Conservation (phyloP, 371 early-diverging fungal species). For the Mortierella sp. region DNA sequence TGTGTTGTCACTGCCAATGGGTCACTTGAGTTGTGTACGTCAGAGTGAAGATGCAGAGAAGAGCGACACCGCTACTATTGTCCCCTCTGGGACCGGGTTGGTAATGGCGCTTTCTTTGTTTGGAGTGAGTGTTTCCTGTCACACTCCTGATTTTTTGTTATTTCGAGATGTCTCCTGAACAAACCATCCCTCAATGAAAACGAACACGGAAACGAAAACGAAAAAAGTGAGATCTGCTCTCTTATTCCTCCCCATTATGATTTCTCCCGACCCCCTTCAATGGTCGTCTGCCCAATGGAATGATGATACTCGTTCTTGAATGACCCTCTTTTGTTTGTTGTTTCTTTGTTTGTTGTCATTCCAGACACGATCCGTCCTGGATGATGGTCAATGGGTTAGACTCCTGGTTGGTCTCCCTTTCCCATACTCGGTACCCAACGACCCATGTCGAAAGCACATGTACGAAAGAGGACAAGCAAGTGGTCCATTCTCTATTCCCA, state of each 20-base stretch:
- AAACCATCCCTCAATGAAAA: not conserved
- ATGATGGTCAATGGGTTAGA: not conserved
- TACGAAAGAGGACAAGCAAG: not conserved
- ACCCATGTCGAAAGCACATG: not conserved
- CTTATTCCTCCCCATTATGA: not conserved
- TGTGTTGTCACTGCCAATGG: not conserved
- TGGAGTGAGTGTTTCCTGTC: not conserved
- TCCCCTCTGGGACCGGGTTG: not conserved
- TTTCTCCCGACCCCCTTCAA: not conserved
- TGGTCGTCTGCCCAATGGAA: not conserved
- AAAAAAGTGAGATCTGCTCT: not conserved
- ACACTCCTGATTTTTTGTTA: not conserved
- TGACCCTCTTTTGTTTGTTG: not conserved
- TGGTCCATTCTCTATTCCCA: conserved; percentile 6
- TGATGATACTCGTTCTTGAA: not conserved
- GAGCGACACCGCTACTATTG: not conserved
- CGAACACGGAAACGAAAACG: not conserved
- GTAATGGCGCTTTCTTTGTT: not conserved
- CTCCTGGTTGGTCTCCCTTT: not conserved
- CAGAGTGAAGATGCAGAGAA: not conserved
- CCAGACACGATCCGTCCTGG: not conserved
- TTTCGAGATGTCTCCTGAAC: conserved; percentile 3
- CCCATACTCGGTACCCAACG: not conserved
- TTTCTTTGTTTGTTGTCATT: not conserved
- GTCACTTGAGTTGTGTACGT: not conserved